Conservation (phyloP, 805 yeast species). For the Wickerhamomyces pijperi region DNA sequence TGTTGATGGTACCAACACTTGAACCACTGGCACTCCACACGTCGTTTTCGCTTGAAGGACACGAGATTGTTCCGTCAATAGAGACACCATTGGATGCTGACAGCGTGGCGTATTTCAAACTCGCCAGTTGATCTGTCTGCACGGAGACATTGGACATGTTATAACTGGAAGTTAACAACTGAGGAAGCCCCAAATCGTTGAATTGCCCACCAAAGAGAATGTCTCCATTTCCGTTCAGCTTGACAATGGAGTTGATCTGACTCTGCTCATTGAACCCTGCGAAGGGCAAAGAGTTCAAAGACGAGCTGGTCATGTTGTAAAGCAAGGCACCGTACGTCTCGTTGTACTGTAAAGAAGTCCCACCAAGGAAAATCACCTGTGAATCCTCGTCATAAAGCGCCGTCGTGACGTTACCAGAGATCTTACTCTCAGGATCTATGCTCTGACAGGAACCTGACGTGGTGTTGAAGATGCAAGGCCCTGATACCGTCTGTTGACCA, state of each 20-base stretch:
- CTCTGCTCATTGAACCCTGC: constrained; percentile 63
- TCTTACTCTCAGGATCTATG: constrained; percentile 16
- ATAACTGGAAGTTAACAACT: constrained; percentile 16
- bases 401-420: constrained; percentile 29
- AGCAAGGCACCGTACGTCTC: constrained; percentile 47
- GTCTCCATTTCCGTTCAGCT: constrained; percentile 27
- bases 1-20: constrained; percentile 55
- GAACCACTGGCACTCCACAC: constrained; percentile 41
- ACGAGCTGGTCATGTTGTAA: constrained; percentile 38
- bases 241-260: constrained; percentile 49
- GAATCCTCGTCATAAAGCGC: constrained; percentile 36
- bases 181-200: constrained; percentile 27
- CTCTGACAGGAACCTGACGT: constrained; percentile 17
- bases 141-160: constrained; percentile 29
- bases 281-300: constrained; percentile 47
- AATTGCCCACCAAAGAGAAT: constrained; percentile 78
- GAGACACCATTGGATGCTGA: constrained; percentile 26
- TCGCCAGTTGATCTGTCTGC: constrained; percentile 50
- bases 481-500: constrained; percentile 14
- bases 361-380: constrained; percentile 65
- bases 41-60: constrained; percentile 26
- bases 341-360: constrained; percentile 50
- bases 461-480: constrained; percentile 23
- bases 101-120: constrained; percentile 45
- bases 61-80: constrained; percentile 36